Conservation (phyloP, 139 green algal species). For the Mychonastes homosphaera region DNA sequence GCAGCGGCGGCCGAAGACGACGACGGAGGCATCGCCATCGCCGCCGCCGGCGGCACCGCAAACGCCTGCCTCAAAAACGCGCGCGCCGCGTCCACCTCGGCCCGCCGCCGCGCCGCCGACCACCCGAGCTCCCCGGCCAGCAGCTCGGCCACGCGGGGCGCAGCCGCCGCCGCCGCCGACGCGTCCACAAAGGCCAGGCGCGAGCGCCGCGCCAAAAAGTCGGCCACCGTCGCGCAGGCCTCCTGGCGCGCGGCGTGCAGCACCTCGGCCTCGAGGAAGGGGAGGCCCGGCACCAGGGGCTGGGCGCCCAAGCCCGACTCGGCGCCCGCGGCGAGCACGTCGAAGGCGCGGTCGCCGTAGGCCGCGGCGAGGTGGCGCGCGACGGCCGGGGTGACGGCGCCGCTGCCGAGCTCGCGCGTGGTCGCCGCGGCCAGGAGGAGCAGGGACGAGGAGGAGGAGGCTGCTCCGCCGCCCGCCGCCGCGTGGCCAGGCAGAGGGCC, state of each 20-base stretch:
- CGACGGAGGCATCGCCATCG: no score
- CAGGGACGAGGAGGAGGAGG: not conserved
- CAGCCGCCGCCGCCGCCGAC: conserved; percentile 49
- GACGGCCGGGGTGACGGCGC: conserved; percentile 59
- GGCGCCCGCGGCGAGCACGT: conserved; percentile 62
- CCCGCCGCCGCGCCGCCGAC: conserved; percentile 15
- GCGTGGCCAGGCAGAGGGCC: not conserved
- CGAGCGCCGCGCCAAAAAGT: conserved; percentile 86
- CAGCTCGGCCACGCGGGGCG: conserved; percentile 68
- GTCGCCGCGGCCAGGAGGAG: conserved; percentile 37
- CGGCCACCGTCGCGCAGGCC: conserved; percentile 76
- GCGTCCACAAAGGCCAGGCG: conserved; percentile 91
- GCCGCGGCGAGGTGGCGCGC: conserved; percentile 52
- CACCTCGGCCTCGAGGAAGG: conserved; percentile 91
- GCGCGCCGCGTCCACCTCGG: conserved; percentile 31
- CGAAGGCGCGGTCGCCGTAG: conserved; percentile 72
- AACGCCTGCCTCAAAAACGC: not conserved
- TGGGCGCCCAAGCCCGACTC: conserved; percentile 58
- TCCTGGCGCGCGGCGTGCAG: conserved; percentile 31
- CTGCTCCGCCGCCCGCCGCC: not conserved
- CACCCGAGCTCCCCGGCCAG: conserved; percentile 51
- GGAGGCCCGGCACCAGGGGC: conserved; percentile 74
- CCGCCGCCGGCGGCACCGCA: not conserved
- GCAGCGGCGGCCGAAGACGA: no score
- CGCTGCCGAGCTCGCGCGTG: conserved; percentile 41